A percentile compares a stretch with the other conserved stretches of the same genome.
Evolutionary conservation across 2,329 filamentous ascomycete genomes (phyloP).

Genomic region (Fusarium pininemorale): DNA sequence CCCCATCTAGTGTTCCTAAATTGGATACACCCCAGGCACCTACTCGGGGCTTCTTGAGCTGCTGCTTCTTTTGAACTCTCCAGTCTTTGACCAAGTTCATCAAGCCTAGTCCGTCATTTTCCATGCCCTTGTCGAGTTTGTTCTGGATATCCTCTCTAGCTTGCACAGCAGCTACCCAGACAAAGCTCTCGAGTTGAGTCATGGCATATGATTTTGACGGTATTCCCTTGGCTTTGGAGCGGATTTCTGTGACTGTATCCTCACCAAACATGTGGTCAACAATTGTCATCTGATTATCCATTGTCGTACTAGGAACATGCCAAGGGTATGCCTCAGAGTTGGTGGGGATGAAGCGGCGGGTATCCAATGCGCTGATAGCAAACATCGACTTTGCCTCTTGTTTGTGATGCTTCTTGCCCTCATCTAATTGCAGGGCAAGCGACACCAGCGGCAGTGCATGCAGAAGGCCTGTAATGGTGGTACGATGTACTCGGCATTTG

Average conservation of each 20-base stretch:
- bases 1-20: slow-evolving; percentile 41
- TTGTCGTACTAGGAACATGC: slow-evolving; percentile 29
- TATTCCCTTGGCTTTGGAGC: slow-evolving; percentile 25
- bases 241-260: slow-evolving; percentile 14
- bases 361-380: slow-evolving; percentile 31
- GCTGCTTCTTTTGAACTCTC: slow-evolving; percentile 21
- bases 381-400: slow-evolving; percentile 24
- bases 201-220: slow-evolving; percentile 16
- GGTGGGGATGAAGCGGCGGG: slow-evolving; percentile 27
- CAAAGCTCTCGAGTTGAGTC: slow-evolving; percentile 20
- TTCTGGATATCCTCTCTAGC: slow-evolving; percentile 23
- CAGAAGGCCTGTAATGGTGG: slow-evolving; percentile 44
- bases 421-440: slow-evolving; percentile 29
- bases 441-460: slow-evolving; percentile 38
- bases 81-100: slow-evolving; percentile 42
- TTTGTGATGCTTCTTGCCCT: slow-evolving; percentile 8
- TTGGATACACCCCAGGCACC: slow-evolving; percentile 41
- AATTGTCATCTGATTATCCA: slow-evolving; percentile 32
- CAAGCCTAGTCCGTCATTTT: slow-evolving; percentile 38
- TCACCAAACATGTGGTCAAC: slow-evolving; percentile 15
- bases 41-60: slow-evolving; percentile 36
- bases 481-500: slow-evolving; percentile 40
- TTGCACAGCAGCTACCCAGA: slow-evolving; percentile 21
- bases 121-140: slow-evolving; percentile 28
- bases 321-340: slow-evolving; percentile 17